Evolutionary conservation across 1,284 basidiomycete species (phyloP), one percentile per base, ranked within the genome.

Genomic region (Melampsora larici-populina): DNA sequence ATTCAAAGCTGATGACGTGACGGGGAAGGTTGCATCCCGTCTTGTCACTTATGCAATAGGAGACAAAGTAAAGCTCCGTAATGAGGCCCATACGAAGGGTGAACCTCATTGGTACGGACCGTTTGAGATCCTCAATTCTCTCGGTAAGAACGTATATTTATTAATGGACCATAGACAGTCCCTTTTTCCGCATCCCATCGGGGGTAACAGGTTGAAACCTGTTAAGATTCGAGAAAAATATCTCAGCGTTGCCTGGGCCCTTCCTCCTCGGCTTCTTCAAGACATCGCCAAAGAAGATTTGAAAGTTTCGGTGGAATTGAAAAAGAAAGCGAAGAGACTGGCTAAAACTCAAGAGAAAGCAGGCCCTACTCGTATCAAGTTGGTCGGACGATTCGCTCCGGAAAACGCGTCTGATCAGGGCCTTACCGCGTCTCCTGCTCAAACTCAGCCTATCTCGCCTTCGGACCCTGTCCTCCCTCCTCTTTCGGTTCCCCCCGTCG

Each of bases 81-180:
- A 69, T 51, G 67, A 51, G 13, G 6, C 21, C 18, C 67, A 69
- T 21, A 69, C 67, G 4, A 69, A 68, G 66, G 66, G n/a, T n/a
- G n/a, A n/a, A n/a, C n/a, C n/a, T n/a, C n/a, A n/a, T n/a, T n/a
- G n/a, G n/a, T n/a, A n/a, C 24, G 66, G 66, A 1, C 66, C 66
- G 5, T 68, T 68, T 26, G 36, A 46, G 29, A 21, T 68, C 66
- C 13, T 24, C 8, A 29, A 43, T 24, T 7, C 48, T 21, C 29
- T 68, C 1, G 36, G 24, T 7, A 68, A 68, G 2, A 68, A 68
- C 18, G 66, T 40, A 11, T 68, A 68, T 46, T 3, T 24, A 2
- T 13, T 55, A 3, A 24, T 55, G 17, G 51, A 55, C 13, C 51
- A 55, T 24, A 18, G 51, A 55, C 18, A 24, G 3, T 55, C 51